Evolutionary conservation across 768 basidiomycete genomes (phyloP), one percentile per base, ranked within the genome.

Genomic region (Macrolepiota albuminosa): DNA sequence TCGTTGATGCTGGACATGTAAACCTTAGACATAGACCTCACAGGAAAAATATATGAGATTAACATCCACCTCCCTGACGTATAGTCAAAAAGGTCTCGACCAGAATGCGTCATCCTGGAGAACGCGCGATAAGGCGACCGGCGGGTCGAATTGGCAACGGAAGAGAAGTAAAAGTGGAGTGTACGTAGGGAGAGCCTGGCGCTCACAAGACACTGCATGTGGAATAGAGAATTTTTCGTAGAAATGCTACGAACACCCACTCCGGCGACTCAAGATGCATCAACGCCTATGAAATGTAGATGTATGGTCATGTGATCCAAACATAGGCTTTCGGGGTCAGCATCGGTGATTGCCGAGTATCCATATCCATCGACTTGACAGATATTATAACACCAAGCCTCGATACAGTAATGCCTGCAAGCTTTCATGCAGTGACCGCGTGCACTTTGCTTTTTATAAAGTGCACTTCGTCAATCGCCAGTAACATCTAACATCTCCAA

Each of bases 361-460:
- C 29, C 29, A 29, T 29, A 2, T 29, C 29, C 45, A 26, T 26
- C 13, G 11, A 46, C 45, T 14, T 26, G 24, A 46, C 45, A 43
- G 42, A 43, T 43, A 21, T 43, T 1, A 2, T 9, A n/a, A 18
- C 18, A 7, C 34, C 40, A n/a, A n/a, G 11, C 3, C 21, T n/a
- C 21, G 45, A 46, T 46, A 37, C 45, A 47, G 52, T 36, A 26
- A 55, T 56, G 54, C 54, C 54, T 56, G 55, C 55, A 33, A 40
- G 54, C 54, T 34, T 55, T 47, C 48, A 43, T 60, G 59, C 46
- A 37, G 54, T 10, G 16, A 40, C 54, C 59, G 43, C 54, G 59
- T 60, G 59, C 21, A 50, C 26, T 21, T 8, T 43, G 21, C 42
- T 31, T 29, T 34, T 14, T 51, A 37, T 56, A 51, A 55, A 43